Base-by-base conservation (phyloP, 805 yeast species). In the Vanderwaltozyma yarrowii region DNA sequence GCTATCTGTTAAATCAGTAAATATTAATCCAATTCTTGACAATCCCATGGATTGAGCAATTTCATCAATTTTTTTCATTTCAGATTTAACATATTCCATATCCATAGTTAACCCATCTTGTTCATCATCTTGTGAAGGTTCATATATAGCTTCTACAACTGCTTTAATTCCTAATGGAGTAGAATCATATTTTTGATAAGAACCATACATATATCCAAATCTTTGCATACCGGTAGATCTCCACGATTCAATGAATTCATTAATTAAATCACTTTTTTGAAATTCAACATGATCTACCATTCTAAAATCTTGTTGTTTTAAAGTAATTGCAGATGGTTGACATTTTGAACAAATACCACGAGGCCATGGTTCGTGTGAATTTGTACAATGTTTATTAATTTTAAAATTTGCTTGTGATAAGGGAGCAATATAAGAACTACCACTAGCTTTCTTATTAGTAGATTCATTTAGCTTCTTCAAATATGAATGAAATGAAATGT, bases 201-300 rank as follows among this genome's bases (percentile, higher is more conserved):
- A 66, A 7, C 99, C 99, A 50, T 86, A 77, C 63, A 92, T 62
- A 41, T 80, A 69, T 0, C 96, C 98, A 39, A 81, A 69, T 51
- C 98, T 73, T 62, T 92, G 99, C 16, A 74, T 65, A 2, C 95
- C 97, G 0, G 94, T 73, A 37, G 67, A 65, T 61, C 99, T 78
- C 99, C 99, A 92, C 17, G 82, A 66, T 47, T 92, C 94, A 39
- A 92, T 85, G 59, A 92, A 92, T 27, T 71, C 67, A 58, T 92
- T 85, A 38, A 92, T 74, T 19, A 87, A 71, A 11, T 69, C 66
- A 37, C 87, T 75, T 41, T 75, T 76, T 18, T 85, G 76, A 58
- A 88, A 84, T 58, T 92, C 98, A 23, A 92, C 92, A 62, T 92
- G 97, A 58, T 92, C 99, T 21, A 94, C 96, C 95, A 92, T 85